phyloP scores from a whole-genome alignment of 140 eudicot genomes.

The Cichorium intybus region DNA sequence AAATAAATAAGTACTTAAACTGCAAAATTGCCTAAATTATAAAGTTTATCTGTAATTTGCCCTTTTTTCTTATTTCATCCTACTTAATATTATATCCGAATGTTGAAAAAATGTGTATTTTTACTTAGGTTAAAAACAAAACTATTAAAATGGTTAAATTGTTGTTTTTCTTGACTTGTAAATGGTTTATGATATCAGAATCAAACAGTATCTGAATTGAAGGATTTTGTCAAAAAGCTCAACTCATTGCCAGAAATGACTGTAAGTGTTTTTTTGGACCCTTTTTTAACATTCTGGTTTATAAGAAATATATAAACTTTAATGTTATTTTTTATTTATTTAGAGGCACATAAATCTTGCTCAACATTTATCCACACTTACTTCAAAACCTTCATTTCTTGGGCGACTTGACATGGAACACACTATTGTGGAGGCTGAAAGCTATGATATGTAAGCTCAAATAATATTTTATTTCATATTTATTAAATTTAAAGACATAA shows the following conservation, averaged over 20 bases:
- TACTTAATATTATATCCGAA: neutral
- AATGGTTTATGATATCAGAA: constrained; percentile 44
- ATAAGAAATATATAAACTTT: neutral
- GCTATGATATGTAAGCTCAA: constrained; percentile 85
- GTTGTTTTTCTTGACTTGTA: neutral
- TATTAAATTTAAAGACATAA: neutral
- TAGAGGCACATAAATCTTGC: constrained; percentile 99
- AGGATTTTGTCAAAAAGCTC: constrained; percentile 97
- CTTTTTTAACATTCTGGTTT: neutral
- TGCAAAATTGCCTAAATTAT: too few relatives aligned
- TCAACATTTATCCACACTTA: constrained; percentile 81
- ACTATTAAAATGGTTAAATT: neutral
- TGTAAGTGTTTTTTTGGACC: constrained; percentile 47
- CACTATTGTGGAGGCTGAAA: constrained; percentile 90
- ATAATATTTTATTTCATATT: neutral
- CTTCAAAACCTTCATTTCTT: constrained; percentile 84
- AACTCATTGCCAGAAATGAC: constrained; percentile 98
- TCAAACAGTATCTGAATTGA: constrained; percentile 88
- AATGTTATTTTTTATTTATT: constrained; percentile 19
- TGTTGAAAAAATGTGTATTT: neutral
- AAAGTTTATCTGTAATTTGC: too few relatives aligned
- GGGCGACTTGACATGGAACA: constrained; percentile 96
- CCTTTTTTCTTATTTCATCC: neutral
- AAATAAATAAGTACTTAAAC: too few relatives aligned
- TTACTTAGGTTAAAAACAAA: neutral